A percentile compares a stretch with the other conserved stretches of the same genome.
Evolutionary conservation across 2,329 filamentous ascomycete genomes (phyloP).

Genomic region (Exophiala dermatitidis): DNA sequence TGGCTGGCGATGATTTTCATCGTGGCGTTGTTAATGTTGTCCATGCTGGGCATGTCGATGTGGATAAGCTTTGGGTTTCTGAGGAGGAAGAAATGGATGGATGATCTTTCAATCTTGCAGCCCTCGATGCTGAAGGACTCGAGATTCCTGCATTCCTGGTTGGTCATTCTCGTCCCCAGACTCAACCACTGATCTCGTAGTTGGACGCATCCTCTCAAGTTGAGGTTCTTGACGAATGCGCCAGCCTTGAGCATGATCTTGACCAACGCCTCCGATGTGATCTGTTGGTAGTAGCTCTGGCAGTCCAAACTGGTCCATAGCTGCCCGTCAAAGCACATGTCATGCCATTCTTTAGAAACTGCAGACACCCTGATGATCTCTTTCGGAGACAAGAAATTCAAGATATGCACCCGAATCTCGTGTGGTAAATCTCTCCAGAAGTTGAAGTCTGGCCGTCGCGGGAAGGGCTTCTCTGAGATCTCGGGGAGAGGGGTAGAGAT

Average conservation of each 20-base stretch:
- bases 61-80: slow-evolving; percentile 72
- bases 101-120: slow-evolving; percentile 72
- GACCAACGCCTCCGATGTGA: slow-evolving; percentile 73
- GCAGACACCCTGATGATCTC: slow-evolving; percentile 72
- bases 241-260: slow-evolving; percentile 80
- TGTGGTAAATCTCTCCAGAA: slow-evolving; percentile 77
- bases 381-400: slow-evolving; percentile 68
- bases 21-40: slow-evolving; percentile 70
- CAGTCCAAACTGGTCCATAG: slow-evolving; percentile 81
- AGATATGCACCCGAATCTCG: slow-evolving; percentile 72
- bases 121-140: slow-evolving; percentile 84
- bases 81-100: slow-evolving; percentile 70
- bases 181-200: slow-evolving; percentile 72
- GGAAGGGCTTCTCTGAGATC: slow-evolving; percentile 30
- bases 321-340: slow-evolving; percentile 88
- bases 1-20: slow-evolving; percentile 79
- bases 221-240: slow-evolving; percentile 83
- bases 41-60: slow-evolving; percentile 77
- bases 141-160: slow-evolving; percentile 70
- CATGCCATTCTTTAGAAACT: slow-evolving; percentile 71
- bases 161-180: slow-evolving; percentile 61
- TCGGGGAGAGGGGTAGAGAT: slow-evolving; percentile 21
- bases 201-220: slow-evolving; percentile 85
- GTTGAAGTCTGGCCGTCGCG: slow-evolving; percentile 45
- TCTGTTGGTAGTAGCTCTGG: slow-evolving; percentile 78